Percentiles rank a stretch among this genome's conserved stretches.
phyloP scores from a whole-genome alignment of 495 filamentous ascomycete genomes.

The Hypoxylon trugodes region DNA sequence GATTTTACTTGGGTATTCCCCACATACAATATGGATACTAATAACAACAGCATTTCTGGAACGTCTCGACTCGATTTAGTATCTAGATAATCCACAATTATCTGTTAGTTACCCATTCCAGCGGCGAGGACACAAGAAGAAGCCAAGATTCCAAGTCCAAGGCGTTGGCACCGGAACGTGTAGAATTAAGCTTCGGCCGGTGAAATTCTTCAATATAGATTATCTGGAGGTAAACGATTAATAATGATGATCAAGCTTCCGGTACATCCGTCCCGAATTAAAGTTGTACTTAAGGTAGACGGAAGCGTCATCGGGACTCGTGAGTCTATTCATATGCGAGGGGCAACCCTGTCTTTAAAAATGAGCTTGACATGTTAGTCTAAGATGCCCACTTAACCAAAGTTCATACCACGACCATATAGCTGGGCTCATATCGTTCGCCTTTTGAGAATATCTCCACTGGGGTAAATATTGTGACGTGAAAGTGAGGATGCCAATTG shows the following conservation, averaged over 20 bases:
- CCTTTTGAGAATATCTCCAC: not conserved
- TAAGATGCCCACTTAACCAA: not conserved
- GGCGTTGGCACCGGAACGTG: slow-evolving; percentile 8
- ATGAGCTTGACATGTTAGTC: slow-evolving; percentile 7
- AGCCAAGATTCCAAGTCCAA: slow-evolving; percentile 20
- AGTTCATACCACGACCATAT: slow-evolving; percentile 4
- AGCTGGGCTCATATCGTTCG: slow-evolving; percentile 11
- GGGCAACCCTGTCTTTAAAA: slow-evolving; percentile 8
- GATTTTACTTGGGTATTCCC: too few species aligned
- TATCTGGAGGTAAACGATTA: slow-evolving; percentile 1
- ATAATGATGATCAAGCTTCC: slow-evolving; percentile 25
- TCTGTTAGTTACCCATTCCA: slow-evolving; percentile 23
- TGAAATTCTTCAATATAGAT: not conserved
- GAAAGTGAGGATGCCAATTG: not conserved
- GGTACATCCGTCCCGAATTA: slow-evolving; percentile 18
- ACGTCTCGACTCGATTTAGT: too few species aligned
- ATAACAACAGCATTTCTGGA: too few species aligned
- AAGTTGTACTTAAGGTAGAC: slow-evolving; percentile 3
- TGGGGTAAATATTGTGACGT: not conserved
- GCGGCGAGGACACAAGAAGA: not conserved
- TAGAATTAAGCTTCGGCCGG: not conserved
- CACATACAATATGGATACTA: too few species aligned
- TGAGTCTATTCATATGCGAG: not conserved
- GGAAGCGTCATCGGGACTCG: slow-evolving; percentile 10
- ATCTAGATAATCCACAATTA: not conserved